Evolutionary conservation across 352 stramenopile genomes (phyloP).

Genomic region (Pythium sukuiense): DNA sequence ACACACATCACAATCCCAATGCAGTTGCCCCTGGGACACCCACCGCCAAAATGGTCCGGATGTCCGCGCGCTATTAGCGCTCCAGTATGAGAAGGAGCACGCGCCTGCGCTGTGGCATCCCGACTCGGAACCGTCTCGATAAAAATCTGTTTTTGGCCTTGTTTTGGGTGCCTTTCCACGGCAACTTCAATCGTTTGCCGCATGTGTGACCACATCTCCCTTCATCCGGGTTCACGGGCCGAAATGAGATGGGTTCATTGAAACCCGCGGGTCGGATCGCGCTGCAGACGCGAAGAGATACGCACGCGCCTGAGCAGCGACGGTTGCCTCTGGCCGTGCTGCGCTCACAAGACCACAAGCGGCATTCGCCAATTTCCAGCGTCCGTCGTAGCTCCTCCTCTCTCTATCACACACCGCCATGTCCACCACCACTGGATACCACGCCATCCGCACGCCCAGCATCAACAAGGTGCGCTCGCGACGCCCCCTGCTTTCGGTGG

Average conservation of each 20-base stretch:
- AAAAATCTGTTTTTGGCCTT: slow-evolving; percentile 6
- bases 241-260: not conserved
- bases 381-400: not conserved
- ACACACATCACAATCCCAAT: slow-evolving; percentile 15
- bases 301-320: slow-evolving; percentile 10
- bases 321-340: not conserved
- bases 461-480: slow-evolving; percentile 82
- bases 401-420: slow-evolving; percentile 8
- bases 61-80: slow-evolving; percentile 7
- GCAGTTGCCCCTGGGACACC: slow-evolving; percentile 12
- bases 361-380: slow-evolving; percentile 20
- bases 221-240: not conserved
- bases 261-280: slow-evolving; percentile 21
- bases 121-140: not conserved
- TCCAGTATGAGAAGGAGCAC: slow-evolving; percentile 17
- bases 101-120: not conserved
- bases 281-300: slow-evolving; percentile 16
- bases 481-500: not conserved
- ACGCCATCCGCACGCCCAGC: slow-evolving; percentile 81
- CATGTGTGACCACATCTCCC: not conserved
- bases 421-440: slow-evolving; percentile 45
- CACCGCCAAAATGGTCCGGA: slow-evolving; percentile 10
- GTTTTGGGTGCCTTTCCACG: slow-evolving; percentile 4
- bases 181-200: slow-evolving; percentile 3
- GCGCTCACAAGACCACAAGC: not conserved